Base-by-base conservation (phyloP, 352 stramenopile species). In the Globisporangium echinulatum region DNA sequence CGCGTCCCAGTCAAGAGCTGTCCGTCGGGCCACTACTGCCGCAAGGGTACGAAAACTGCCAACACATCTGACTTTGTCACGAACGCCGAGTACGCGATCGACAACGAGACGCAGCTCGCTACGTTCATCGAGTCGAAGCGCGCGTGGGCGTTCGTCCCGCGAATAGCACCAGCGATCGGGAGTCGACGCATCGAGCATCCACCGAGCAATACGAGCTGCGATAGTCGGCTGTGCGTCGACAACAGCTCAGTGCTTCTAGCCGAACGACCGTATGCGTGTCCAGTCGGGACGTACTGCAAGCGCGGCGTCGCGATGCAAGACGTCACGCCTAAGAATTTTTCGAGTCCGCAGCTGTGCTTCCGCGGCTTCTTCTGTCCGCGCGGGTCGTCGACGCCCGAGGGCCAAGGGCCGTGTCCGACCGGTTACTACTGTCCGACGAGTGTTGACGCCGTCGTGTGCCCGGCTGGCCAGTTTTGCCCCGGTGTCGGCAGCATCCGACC, bases 281-380 rank as follows among this genome's bases (percentile, higher is more conserved):
- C 93, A 0, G 69, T 98, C 14, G 96, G 95, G 8, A 88, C 72
- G 19, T 99, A 96, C 64, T 99, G 97, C 70, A 72, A 82, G 7
- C 76, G 85, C 39, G 96, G 96, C 11, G 92, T 96, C 38, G 70
- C 81, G 5, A 76, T 65, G 6, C 73, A 81, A 42, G 66, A 88
- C 38, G 38, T 84, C 33, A 49, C 80, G 10, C 54, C 84, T 19
- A 86, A 76, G 38, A 98, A 99, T 69, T 98, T 96, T 67, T 93
- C 79, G 53, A 94, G 92, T 7, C 97, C 97, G 44, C 96, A 99
- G 62, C 80, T 73, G 48, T 99, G 97, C 57, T 98, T 97, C 61
- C 68, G 85, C 44, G 96, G 97, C 0, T 98, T 98, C 67, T 99
- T 99, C 65, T 99, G 97, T 72, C 92, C 97, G 0, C 77, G 83